Conservation (phyloP, 1,284 basidiomycete genomes). For the Cryptococcus sp. region DNA sequence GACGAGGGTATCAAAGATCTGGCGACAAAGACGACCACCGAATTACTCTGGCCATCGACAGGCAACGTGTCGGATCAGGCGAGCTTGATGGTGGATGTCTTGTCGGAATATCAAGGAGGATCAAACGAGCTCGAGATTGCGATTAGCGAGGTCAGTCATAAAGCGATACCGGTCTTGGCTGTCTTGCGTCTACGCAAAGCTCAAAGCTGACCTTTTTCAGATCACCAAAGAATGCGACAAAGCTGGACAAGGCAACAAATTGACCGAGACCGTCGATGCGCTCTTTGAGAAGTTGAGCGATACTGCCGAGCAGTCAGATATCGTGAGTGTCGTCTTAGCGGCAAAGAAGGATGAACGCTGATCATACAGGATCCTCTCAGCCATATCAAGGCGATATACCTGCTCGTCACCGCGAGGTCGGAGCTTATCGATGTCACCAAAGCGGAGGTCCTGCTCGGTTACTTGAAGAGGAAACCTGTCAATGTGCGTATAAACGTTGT, state of each 20-base stretch:
- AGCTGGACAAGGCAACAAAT: constrained; percentile 10
- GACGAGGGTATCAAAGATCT: constrained; percentile 90
- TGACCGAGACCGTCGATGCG: constrained; percentile 61
- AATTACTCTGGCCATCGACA: constrained; percentile 67
- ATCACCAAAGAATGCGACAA: constrained; percentile 15
- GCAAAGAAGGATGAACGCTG: background rate
- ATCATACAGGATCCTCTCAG: constrained; percentile 35
- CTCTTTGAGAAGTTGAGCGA: constrained; percentile 84
- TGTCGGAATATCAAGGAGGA: constrained; percentile 71
- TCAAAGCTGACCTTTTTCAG: too few species aligned
- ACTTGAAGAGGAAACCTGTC: constrained; percentile 20
- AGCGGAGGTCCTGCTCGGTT: constrained; percentile 29
- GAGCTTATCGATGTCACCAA: constrained; percentile 34
- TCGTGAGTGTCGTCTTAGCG: constrained; percentile 13
- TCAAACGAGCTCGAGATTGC: constrained; percentile 79
- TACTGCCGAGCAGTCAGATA: constrained; percentile 47
- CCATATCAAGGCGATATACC: constrained; percentile 37
- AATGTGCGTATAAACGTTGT: constrained; percentile 25
- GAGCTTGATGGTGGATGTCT: constrained; percentile 75
- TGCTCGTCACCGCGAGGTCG: constrained; percentile 29
- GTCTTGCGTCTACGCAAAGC: too few species aligned
- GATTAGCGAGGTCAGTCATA: constrained; percentile 55
- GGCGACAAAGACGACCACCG: constrained; percentile 78
- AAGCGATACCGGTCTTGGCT: background rate
- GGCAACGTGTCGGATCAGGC: constrained; percentile 51